These are phyloP conservation scores for Beauveria asiatica DNA, from an alignment of 2,329 filamentous ascomycete species.

Conservation along the genomic window DNA sequence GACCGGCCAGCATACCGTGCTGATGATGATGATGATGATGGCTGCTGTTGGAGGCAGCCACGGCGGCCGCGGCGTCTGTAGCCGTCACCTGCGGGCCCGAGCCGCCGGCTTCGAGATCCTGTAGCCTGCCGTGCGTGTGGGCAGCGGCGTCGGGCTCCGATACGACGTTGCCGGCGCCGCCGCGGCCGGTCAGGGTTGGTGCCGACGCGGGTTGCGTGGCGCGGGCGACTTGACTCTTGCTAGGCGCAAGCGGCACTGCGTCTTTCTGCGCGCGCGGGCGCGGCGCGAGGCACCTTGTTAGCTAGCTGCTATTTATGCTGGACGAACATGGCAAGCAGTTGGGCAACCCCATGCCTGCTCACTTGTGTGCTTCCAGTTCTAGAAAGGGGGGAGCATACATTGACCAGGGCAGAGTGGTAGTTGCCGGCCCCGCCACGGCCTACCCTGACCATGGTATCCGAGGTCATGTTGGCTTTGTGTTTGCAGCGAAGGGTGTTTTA, in stretches of 20 bases:
- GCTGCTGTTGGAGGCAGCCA: slow-evolving; percentile 2
- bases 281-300: neutral
- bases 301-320: neutral
- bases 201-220: neutral
- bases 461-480: slow-evolving; percentile 14
- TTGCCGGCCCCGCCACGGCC: slow-evolving; percentile 51
- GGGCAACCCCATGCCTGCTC: neutral
- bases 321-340: neutral
- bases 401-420: slow-evolving; percentile 27
- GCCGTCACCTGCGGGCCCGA: slow-evolving; percentile 17
- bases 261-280: neutral
- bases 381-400: neutral
- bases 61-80: slow-evolving; percentile 19
- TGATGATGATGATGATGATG: slow-evolving; percentile 19
- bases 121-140: slow-evolving; percentile 12
- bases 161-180: slow-evolving; percentile 47
- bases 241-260: neutral
- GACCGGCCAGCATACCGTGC: slow-evolving; percentile 24
- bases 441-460: slow-evolving; percentile 34
- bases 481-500: neutral
- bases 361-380: neutral
- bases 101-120: slow-evolving; percentile 13
- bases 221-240: neutral
- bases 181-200: slow-evolving; percentile 35
- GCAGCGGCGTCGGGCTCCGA: slow-evolving; percentile 20